Evolutionary conservation across 2,329 filamentous ascomycete genomes (phyloP).

Genomic region (Venturia aucupariae): DNA sequence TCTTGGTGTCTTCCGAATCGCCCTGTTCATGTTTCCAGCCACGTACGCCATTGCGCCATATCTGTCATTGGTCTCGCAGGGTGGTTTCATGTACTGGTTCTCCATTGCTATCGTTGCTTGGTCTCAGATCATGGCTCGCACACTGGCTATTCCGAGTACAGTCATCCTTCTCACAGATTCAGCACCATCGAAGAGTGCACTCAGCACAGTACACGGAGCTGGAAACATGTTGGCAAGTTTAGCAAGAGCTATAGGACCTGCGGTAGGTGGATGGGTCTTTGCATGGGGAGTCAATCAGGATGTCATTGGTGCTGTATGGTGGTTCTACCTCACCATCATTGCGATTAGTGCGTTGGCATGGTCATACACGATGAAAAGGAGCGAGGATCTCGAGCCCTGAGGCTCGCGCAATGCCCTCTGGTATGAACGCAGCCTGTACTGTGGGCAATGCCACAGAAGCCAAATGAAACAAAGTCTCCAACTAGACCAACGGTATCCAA

Average conservation of each 20-base stretch:
- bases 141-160: constrained; percentile 42
- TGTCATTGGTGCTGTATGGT: constrained; percentile 41
- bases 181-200: constrained; percentile 48
- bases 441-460: too few relatives aligned
- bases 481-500: too few relatives aligned
- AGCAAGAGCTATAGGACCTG: constrained; percentile 40
- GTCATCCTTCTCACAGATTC: constrained; percentile 54
- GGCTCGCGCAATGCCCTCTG: too few relatives aligned
- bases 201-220: constrained; percentile 49
- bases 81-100: constrained; percentile 10
- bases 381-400: not conserved
- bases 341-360: constrained; percentile 20
- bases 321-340: constrained; percentile 24
- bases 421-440: too few relatives aligned
- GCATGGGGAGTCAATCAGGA: constrained; percentile 38
- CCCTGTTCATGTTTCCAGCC: constrained; percentile 14
- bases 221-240: constrained; percentile 43
- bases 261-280: constrained; percentile 42
- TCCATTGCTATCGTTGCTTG: constrained; percentile 1
- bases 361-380: constrained; percentile 11
- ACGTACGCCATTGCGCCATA: constrained; percentile 11
- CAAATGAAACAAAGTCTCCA: too few relatives aligned
- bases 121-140: constrained; percentile 11
- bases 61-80: constrained; percentile 4
- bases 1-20: constrained; percentile 24